phyloP scores from a whole-genome alignment of 257 asterid species.

The Petrea volubilis region DNA sequence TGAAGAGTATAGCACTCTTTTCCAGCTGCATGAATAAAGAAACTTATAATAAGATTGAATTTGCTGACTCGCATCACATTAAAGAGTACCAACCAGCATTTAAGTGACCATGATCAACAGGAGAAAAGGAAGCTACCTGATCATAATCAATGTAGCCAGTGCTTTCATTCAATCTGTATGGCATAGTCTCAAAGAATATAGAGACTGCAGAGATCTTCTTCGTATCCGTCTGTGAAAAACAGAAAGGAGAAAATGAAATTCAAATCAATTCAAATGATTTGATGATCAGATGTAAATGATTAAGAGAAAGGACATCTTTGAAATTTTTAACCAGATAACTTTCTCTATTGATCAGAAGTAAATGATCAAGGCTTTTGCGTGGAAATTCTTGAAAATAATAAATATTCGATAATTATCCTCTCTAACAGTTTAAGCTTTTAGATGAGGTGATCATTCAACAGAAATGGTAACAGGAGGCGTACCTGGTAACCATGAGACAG shows the following conservation, averaged over 20 bases:
- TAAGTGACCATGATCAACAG: background rate
- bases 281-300: background rate
- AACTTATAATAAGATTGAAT: too few species aligned
- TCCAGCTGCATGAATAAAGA: constrained; percentile 62
- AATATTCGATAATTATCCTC: too few species aligned
- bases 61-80: too few species aligned
- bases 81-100: background rate
- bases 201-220: constrained; percentile 99
- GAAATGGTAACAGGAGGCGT: too few species aligned
- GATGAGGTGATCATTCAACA: too few species aligned
- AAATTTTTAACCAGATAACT: background rate
- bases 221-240: constrained; percentile 76
- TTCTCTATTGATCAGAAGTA: background rate
- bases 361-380: too few species aligned
- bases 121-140: constrained; percentile 52
- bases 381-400: too few species aligned
- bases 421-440: too few species aligned
- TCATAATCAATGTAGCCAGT: constrained; percentile 89
- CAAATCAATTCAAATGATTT: constrained; percentile 9
- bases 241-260: background rate
- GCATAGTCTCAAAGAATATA: constrained; percentile 97
- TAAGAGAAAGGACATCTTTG: background rate
- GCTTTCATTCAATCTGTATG: constrained; percentile 94
- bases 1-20: constrained; percentile 84
- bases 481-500: constrained; percentile 97